Evolutionary conservation across 345 rosid genomes (phyloP).

Genomic region (Syzygium aromaticum): DNA sequence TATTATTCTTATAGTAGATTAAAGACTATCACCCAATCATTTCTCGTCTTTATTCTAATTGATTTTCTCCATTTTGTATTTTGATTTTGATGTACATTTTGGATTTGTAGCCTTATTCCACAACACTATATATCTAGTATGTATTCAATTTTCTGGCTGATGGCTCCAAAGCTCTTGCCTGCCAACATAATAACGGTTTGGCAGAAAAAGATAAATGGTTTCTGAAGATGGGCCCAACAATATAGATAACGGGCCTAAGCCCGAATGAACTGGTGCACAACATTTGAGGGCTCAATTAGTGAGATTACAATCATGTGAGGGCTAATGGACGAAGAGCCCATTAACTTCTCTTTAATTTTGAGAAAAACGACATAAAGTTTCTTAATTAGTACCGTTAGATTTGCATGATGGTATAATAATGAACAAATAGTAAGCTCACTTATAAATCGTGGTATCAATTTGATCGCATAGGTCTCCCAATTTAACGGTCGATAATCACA

Average conservation of each 20-base stretch:
- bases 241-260: not conserved
- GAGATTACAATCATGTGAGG: not conserved
- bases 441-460: not conserved
- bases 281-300: not conserved
- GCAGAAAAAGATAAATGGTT: too few species aligned
- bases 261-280: not conserved
- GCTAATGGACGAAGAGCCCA: not conserved
- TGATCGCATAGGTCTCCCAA: not conserved
- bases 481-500: not conserved
- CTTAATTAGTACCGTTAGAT: not conserved
- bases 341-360: not conserved
- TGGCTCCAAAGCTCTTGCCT: not conserved
- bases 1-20: too few species aligned
- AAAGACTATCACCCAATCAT: not conserved
- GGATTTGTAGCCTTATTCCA: not conserved
- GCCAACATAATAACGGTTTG: too few species aligned
- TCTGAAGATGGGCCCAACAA: not conserved
- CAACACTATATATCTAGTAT: not conserved
- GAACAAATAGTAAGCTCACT: not conserved
- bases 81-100: not conserved
- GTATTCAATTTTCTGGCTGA: not conserved
- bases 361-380: not conserved
- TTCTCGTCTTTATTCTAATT: not conserved
- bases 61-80: not conserved
- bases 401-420: not conserved